Base-by-base conservation (phyloP, 306 rosid species). In the Begonia peltatifolia region DNA sequence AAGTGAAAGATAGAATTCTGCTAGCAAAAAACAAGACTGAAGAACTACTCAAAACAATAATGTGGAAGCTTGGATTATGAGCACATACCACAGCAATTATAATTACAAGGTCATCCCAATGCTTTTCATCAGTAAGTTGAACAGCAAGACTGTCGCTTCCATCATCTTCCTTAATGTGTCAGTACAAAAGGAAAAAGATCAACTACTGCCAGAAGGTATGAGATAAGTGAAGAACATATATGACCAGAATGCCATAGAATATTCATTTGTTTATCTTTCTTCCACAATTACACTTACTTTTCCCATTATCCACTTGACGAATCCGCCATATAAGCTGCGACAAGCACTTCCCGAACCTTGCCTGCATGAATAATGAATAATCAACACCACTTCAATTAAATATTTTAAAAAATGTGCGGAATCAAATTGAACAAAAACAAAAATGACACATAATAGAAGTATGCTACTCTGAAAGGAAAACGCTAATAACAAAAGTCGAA, bases 301-400 rank as follows among this genome's bases (percentile, higher is more conserved):
- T 67, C 99, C 99, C 99, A 90, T 90, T 66, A 64, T 60, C 99
- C 99, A 90, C 78, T 90, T 90, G 64, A 86, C 99, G 72, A 90
- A 86, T 63, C 99, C 99, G 69, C 99, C 99, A 68, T 70, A 83
- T 60, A 90, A 76, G 74, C 99, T 90, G 65, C 99, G 99, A 48
- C 99, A 90, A 55, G 99, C 99, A 72, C 99, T 90, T 65, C 99
- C 99, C 6, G 99, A 90, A 52, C 99, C 99, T 81, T 86, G 99
- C 80, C 97, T 90, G 68, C 18, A 52, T n/a, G 6, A n/a, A 41
- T 60, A 17, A 68, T 50, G 44, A 47, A 60, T 56, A 59, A 68
- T 61, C 42, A 58, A 36, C 42, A 50, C 10, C 57, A 55, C 44
- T 51, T 50, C 50, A 46, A 38, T 23, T 25, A 58, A 9, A 38